These are phyloP conservation scores for Malassezia sympodialis DNA, from an alignment of 1,284 basidiomycete species.

Conservation along the genomic window DNA sequence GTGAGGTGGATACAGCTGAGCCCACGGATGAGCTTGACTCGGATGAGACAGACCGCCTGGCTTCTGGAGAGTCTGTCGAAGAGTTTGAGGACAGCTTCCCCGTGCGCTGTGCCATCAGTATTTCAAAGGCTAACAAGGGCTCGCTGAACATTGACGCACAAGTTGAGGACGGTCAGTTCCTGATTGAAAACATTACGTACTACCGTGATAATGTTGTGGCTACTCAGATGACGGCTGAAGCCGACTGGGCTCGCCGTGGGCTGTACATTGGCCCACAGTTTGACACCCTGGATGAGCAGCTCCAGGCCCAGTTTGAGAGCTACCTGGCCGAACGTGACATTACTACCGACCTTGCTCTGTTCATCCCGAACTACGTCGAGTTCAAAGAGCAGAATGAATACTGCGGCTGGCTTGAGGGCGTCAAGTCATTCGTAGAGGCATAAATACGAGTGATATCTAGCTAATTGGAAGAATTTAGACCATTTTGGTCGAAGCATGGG, in stretches of 20 bases:
- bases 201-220: conserved; percentile 66
- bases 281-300: conserved; percentile 72
- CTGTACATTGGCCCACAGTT: conserved; percentile 88
- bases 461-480: not conserved
- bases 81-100: conserved; percentile 52
- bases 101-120: conserved; percentile 65
- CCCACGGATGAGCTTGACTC: conserved; percentile 30
- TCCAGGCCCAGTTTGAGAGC: conserved; percentile 77
- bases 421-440: conserved; percentile 73
- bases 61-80: conserved; percentile 43
- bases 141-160: conserved; percentile 42
- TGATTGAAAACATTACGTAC: conserved; percentile 78
- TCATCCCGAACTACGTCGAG: conserved; percentile 47
- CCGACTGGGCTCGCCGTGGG: conserved; percentile 82
- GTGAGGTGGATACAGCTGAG: conserved; percentile 38
- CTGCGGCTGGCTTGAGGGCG: conserved; percentile 71
- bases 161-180: conserved; percentile 62
- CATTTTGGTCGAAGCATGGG: conserved; percentile 8
- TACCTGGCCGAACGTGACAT: conserved; percentile 79
- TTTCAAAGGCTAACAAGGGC: conserved; percentile 62
- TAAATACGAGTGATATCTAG: conserved; percentile 33
- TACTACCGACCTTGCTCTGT: conserved; percentile 61
- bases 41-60: conserved; percentile 51
- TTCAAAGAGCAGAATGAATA: conserved; percentile 61
- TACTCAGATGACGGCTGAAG: conserved; percentile 70